Conservation (phyloP, 768 basidiomycete species). For the Lepiota brunneoincarnata region DNA sequence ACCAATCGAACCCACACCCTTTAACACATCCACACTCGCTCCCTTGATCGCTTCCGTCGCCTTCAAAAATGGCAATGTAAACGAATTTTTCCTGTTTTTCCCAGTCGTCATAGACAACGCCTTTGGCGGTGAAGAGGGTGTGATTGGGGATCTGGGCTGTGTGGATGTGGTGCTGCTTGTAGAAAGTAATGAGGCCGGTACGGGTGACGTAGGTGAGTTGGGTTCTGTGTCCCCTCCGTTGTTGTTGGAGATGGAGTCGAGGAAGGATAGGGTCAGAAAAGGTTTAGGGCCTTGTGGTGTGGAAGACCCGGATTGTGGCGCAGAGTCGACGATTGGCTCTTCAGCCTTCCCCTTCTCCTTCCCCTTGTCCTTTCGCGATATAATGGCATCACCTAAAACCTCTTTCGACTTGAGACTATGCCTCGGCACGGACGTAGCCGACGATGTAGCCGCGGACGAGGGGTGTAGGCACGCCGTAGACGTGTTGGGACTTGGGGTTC, state of each 20-base stretch:
- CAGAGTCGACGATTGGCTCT: background rate
- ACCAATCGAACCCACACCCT: conserved; percentile 38
- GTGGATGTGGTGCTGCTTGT: background rate
- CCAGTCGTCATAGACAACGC: background rate
- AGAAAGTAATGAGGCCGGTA: background rate
- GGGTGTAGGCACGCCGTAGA: conserved; percentile 24
- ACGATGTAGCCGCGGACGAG: conserved; percentile 2
- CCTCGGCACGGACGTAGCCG: conserved; percentile 16
- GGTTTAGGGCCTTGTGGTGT: background rate
- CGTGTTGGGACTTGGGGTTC: conserved; percentile 31
- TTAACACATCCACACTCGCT: conserved; percentile 35
- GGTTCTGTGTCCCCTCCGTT: background rate
- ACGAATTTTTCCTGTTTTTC: conserved; percentile 22
- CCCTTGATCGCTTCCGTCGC: conserved; percentile 24
- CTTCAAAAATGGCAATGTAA: conserved; percentile 28
- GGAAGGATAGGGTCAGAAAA: background rate
- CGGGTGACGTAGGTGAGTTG: background rate
- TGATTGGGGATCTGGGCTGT: background rate
- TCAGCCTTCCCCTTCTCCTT: background rate
- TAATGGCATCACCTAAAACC: background rate
- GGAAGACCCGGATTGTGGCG: background rate
- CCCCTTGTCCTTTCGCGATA: background rate
- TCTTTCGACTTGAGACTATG: conserved; percentile 17
- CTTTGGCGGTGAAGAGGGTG: background rate
- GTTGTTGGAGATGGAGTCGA: background rate